Conservation (phyloP, 2,329 filamentous ascomycete species). For the Zymoseptoria crescenta region DNA sequence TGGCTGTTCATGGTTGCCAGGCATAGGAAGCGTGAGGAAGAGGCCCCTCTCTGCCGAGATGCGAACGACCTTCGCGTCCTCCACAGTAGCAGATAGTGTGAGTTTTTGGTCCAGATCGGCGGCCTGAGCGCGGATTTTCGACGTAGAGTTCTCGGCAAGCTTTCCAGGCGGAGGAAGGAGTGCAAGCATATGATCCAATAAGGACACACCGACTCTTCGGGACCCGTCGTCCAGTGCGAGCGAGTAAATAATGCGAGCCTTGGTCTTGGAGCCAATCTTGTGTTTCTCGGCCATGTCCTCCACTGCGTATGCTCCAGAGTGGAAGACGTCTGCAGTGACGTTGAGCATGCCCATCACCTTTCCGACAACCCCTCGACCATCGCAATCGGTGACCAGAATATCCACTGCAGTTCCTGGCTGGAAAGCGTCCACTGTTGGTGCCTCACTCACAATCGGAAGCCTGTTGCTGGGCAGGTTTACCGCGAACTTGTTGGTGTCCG, state of each 20-base stretch:
- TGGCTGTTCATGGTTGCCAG: conserved; percentile 5
- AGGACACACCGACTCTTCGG: conserved; percentile 77
- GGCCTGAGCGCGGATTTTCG: conserved; percentile 21
- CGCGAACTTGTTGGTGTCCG: conserved; percentile 48
- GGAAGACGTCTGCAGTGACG: conserved; percentile 81
- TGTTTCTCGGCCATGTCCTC: conserved; percentile 68
- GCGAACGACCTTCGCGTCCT: conserved; percentile 69
- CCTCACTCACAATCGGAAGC: conserved; percentile 51
- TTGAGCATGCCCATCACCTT: conserved; percentile 90
- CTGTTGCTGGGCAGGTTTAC: conserved; percentile 13
- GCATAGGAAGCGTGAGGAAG: conserved; percentile 61
- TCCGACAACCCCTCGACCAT: conserved; percentile 67
- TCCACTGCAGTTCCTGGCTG: conserved; percentile 87
- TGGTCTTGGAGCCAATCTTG: conserved; percentile 75
- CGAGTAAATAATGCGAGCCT: conserved; percentile 79
- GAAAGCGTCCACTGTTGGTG: conserved; percentile 82
- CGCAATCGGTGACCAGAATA: conserved; percentile 69
- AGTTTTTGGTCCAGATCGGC: conserved; percentile 42
- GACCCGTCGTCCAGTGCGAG: conserved; percentile 66
- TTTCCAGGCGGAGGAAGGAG: conserved; percentile 42
- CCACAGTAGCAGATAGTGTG: conserved; percentile 66
- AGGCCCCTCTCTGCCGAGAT: conserved; percentile 75
- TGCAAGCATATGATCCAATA: conserved; percentile 74
- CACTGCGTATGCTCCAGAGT: conserved; percentile 65
- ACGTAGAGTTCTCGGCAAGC: conserved; percentile 29